These are phyloP conservation scores for Botryosphaeria dothidea DNA, from an alignment of 2,329 filamentous ascomycete genomes.

Conservation along the genomic window DNA sequence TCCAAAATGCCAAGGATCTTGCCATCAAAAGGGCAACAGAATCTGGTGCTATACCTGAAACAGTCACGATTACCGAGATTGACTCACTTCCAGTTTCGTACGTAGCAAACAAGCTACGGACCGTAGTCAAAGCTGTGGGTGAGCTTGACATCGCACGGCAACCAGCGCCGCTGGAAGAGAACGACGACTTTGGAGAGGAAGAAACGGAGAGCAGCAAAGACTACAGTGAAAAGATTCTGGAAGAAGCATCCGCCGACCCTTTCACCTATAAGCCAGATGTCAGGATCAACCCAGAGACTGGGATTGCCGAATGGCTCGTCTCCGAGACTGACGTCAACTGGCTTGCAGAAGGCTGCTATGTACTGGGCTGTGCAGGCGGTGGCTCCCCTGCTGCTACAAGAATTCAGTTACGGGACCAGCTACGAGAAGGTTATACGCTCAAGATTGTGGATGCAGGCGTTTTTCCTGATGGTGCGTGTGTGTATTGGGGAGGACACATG, in stretches of 20 bases:
- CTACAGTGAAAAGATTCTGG: constrained; percentile 1
- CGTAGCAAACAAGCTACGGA: constrained; percentile 52
- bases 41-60: constrained; percentile 48
- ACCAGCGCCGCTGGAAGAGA: constrained; percentile 17
- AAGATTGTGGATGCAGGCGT: constrained; percentile 45
- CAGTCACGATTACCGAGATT: constrained; percentile 53
- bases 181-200: constrained; percentile 17
- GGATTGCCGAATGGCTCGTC: constrained; percentile 41
- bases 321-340: constrained; percentile 48
- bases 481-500: constrained; percentile 48
- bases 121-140: constrained; percentile 60
- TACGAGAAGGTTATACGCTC: constrained; percentile 42
- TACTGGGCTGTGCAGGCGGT: constrained; percentile 51
- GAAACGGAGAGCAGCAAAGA: constrained; percentile 5
- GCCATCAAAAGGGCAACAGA: constrained; percentile 49
- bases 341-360: constrained; percentile 50
- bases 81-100: constrained; percentile 58
- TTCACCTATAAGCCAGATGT: constrained; percentile 44
- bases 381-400: constrained; percentile 49
- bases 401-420: constrained; percentile 43
- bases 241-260: constrained; percentile 29
- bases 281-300: constrained; percentile 26
- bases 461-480: constrained; percentile 45
- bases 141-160: constrained; percentile 43
- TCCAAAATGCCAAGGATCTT: constrained; percentile 28